Conservation (phyloP, 2,329 filamentous ascomycete genomes). For the Epichloe gansuensis region DNA sequence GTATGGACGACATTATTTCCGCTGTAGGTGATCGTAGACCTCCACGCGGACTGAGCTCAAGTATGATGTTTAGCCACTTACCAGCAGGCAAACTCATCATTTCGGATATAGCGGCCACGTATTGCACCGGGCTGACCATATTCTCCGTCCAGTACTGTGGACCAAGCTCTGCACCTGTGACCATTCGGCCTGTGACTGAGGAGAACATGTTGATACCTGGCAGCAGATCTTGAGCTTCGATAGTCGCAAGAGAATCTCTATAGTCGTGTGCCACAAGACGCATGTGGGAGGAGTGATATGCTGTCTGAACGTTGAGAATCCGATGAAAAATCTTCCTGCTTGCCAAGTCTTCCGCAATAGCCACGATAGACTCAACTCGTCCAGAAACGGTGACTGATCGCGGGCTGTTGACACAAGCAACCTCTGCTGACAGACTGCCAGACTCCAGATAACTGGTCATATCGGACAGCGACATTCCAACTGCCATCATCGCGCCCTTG, state of each 20-base stretch:
- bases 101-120: constrained; percentile 24
- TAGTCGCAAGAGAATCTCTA: constrained; percentile 12
- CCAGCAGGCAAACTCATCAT: constrained; percentile 18
- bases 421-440: constrained; percentile 13
- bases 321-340: constrained; percentile 20
- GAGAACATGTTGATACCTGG: constrained; percentile 26
- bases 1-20: constrained; percentile 19
- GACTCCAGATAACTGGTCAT: constrained; percentile 16
- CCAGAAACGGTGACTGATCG: constrained; percentile 32
- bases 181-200: constrained; percentile 21
- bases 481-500: constrained; percentile 29
- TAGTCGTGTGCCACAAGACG: constrained; percentile 24
- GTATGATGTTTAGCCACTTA: constrained; percentile 20
- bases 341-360: constrained; percentile 20
- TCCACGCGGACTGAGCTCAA: constrained; percentile 29
- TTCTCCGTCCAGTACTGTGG: constrained; percentile 34
- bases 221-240: constrained; percentile 10
- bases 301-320: constrained; percentile 23
- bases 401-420: constrained; percentile 34
- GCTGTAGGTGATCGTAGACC: constrained; percentile 23
- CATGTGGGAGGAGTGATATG: constrained; percentile 36
- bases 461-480: constrained; percentile 20
- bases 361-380: constrained; percentile 17
- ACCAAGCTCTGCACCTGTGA: constrained; percentile 16
- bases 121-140: constrained; percentile 31